Evolutionary conservation across 2,329 filamentous ascomycete genomes (phyloP), one percentile per base, ranked within the genome.

Genomic region (Aspergillus piperis): DNA sequence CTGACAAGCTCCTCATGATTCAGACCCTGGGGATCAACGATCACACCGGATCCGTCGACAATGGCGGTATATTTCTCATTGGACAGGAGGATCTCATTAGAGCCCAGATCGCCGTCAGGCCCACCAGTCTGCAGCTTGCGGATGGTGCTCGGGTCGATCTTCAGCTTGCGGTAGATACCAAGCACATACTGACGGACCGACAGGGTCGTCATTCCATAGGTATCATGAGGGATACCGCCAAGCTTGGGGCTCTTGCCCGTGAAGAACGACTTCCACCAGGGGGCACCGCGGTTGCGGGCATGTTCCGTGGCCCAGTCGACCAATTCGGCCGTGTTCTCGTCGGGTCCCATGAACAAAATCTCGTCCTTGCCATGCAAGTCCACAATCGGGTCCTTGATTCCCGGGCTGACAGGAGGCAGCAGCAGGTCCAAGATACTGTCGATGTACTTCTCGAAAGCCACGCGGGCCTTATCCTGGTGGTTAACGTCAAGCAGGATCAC

Each of bases 181-280:
- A 92, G 87, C 66, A 99, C 91, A 70, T 96, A 99, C 78, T 99
- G 92, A 49, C 95, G 92, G 53, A 99, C 94, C 5, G 93, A 97
- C 59, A 98, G 80, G 0, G 95, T 98, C 0, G 95, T 99, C 95
- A 99, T 99, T 70, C 95, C 95, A 73, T 99, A 99, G 42, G 83
- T 80, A 75, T 99, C 95, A 78, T 99, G 95, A 39, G 95, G 95
- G 68, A 99, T 99, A 73, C 95, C 95, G 64, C 95, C 95, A 13
- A 99, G 85, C 78, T 90, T 95, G 56, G 92, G 95, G 68, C 92
- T 96, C 84, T 99, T 99, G 72, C 95, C 95, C 2, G 95, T 99
- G 84, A 99, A 99, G 86, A 99, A 99, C 0, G 95, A 99, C 84
- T 99, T 99, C 95, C 95, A 99, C 92, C 94, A 99, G 27, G 92